Base-by-base conservation (phyloP, 768 basidiomycete genomes). In the Ephemerocybe angulata region DNA sequence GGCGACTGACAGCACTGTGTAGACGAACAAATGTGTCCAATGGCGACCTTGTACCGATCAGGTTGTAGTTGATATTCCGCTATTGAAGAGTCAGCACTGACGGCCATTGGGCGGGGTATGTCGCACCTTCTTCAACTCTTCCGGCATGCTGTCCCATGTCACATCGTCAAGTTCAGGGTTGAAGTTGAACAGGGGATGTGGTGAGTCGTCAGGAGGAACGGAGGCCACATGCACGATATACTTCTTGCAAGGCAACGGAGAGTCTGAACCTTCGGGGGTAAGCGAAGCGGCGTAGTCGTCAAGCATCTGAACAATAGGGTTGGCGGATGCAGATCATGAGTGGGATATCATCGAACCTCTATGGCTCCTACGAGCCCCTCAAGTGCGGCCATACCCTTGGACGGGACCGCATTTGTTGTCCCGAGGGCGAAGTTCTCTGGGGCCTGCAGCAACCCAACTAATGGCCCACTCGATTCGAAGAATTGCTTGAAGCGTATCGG, bases 111-210 rank as follows among this genome's bases (percentile, higher is more conserved):
- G 17, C 43, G n/a, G 13, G 4, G 24, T n/a, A n/a, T n/a, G n/a
- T n/a, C 72, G 35, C 8, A 84, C 87, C 73, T 85, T 86, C 53
- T 76, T 81, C 24, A 88, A 62, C 63, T 88, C 87, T 3, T 53
- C 28, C 0, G 87, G 81, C 3, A 89, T 65, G 3, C 76, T 72
- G 12, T 84, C 81, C 87, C 87, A 89, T 4, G 73, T 76, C 11
- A 81, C 68, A 17, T 64, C 64, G 63, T 87, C 85, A 19, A 84
- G 63, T 15, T 66, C 60, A 3, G 75, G 67, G 3, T 66, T 62
- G 5, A 66, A 69, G 63, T 90, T 90, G 64, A 76, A 85, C 19
- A 68, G 63, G 4, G 88, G 88, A 47, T 76, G 71, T 58, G 73
- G 68, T 3, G 83, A 72, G 7, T 66, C 61, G 60, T 90, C 85